Conservation (phyloP, 345 rosid species). For the Gossypium herbaceum region DNA sequence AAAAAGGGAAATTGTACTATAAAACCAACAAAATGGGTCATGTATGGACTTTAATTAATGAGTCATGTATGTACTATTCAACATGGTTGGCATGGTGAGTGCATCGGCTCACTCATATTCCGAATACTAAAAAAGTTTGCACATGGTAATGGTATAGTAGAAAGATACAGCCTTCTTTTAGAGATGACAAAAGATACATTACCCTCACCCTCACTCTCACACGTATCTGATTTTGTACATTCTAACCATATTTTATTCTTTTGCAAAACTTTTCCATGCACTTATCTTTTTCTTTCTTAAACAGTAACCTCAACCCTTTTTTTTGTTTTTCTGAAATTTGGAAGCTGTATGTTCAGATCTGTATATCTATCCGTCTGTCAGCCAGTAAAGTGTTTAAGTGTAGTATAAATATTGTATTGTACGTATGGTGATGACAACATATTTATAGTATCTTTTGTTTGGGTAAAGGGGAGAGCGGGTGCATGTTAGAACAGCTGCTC, state of each 20-base stretch:
- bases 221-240: not conserved
- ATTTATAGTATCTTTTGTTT: not conserved
- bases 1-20: constrained; percentile 14
- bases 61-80: not conserved
- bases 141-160: not conserved
- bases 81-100: constrained; percentile 6
- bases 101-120: not conserved
- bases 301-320: not conserved
- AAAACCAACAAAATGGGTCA: not conserved
- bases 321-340: not conserved
- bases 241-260: not conserved
- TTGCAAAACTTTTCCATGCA: not conserved
- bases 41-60: not conserved
- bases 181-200: constrained; percentile 8
- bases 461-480: not conserved
- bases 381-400: not conserved
- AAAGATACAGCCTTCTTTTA: constrained; percentile 6
- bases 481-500: constrained; percentile 4
- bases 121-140: not conserved
- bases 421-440: not conserved
- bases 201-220: not conserved
- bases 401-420: not conserved
- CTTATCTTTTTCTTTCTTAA: not conserved
- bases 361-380: not conserved
- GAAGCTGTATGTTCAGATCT: not conserved